Base-by-base conservation (phyloP, 768 basidiomycete species). In the Obba rivulosa region DNA sequence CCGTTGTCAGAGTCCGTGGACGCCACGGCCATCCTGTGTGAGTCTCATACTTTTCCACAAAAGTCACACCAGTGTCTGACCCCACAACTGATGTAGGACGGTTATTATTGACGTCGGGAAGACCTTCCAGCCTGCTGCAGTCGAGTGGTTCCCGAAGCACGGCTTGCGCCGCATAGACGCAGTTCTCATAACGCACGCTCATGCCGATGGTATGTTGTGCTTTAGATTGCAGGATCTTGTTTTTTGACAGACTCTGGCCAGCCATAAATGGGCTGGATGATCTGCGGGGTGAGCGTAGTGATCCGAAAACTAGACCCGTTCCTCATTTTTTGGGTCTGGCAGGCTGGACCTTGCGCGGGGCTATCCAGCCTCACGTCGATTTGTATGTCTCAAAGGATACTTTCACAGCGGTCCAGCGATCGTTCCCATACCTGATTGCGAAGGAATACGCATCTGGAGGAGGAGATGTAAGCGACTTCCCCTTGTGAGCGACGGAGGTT, bases 251-350 rank as follows among this genome's bases (percentile, higher is more conserved):
- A 7, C 5, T 31, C 5, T 31, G 13, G 7, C 11, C 45, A 75
- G 92, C 92, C 5, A 89, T 92, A 71, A 91, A 92, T 58, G 92
- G 92, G 3, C 65, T 95, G 48, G 92, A 95, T 66, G 92, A 95
- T 64, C 69, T 94, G 34, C 75, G 92, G 72, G 85, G 88, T 84
- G 52, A 48, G 71, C 64, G n/a, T 31, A 51, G 23, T 34, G 37
- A 44, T 40, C 40, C 28, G 24, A 31, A 7, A n/a, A 14, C n/a
- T n/a, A n/a, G n/a, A n/a, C n/a, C n/a, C n/a, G n/a, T n/a, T n/a
- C n/a, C n/a, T n/a, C n/a, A n/a, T n/a, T n/a, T n/a, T n/a, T 28
- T 17, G n/a, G n/a, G n/a, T n/a, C n/a, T n/a, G n/a, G n/a, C 56
- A 88, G 88, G 76, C 44, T 92, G 89, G 89, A 92, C 89, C 2